These are phyloP conservation scores for Butyriboletus loyo DNA, from an alignment of 768 basidiomycete genomes.

Conservation along the genomic window DNA sequence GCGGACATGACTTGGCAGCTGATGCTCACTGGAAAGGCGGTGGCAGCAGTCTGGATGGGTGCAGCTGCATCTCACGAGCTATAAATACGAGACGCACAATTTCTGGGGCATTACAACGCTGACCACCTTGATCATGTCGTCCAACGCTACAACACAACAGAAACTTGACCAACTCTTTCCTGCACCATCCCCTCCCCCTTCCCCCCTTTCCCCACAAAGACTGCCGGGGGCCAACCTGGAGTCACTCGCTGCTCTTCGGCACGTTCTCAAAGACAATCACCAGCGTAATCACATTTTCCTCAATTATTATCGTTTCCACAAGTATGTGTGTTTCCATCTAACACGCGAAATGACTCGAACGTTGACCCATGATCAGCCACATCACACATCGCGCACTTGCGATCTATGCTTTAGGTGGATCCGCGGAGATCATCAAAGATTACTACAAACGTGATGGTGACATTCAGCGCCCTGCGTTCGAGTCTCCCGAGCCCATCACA, in stretches of 20 bases:
- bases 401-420: slow-evolving; percentile 26
- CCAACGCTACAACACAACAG: neutral
- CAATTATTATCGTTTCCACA: slow-evolving; percentile 47
- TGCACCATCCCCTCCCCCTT: slow-evolving; percentile 24
- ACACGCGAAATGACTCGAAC: neutral
- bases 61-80: neutral
- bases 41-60: too few relatives aligned
- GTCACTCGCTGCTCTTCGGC: slow-evolving; percentile 23
- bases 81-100: neutral
- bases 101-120: neutral
- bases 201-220: slow-evolving; percentile 25
- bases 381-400: slow-evolving; percentile 30
- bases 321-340: slow-evolving; percentile 33
- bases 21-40: too few relatives aligned
- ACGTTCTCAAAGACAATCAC: slow-evolving; percentile 48
- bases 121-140: slow-evolving; percentile 9
- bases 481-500: slow-evolving; percentile 24
- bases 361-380: slow-evolving; percentile 16
- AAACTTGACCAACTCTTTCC: slow-evolving; percentile 25
- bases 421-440: slow-evolving; percentile 20
- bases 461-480: slow-evolving; percentile 22
- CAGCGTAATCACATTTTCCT: slow-evolving; percentile 47
- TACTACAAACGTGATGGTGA: slow-evolving; percentile 24
- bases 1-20: too few relatives aligned
- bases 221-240: slow-evolving; percentile 23